Evolutionary conservation across 1,139 yeast genomes (phyloP), one percentile per base, ranked within the genome.

Genomic region (Neolecta irregularis): DNA sequence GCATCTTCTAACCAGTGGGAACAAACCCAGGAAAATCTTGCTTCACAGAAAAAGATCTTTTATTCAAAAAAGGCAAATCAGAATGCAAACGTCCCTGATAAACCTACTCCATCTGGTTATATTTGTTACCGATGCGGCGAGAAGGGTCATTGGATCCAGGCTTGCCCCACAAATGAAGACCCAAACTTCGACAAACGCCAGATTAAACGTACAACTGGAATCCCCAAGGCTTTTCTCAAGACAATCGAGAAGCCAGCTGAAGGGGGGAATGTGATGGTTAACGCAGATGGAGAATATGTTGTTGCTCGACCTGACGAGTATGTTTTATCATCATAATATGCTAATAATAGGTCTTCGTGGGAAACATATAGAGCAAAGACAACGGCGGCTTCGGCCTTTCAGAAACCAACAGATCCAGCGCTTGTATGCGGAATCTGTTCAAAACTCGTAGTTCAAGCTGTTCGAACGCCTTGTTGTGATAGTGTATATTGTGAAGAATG

Each of bases 51-150:
- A 3, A 54, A 65, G 21, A 54, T 60, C 8, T 55, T 49, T 35
- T n/a, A n/a, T n/a, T n/a, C n/a, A n/a, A n/a, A n/a, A n/a, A 42
- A 44, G 12, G 46, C 51, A 11, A 46, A 46, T 28, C 46, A 49
- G 6, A 48, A 46, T 30, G 48, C 47, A 12, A 48, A 47, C 13
- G 56, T 48, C 2, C 61, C 67, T 26, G 85, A 72, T 45, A 78
- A 75, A 45, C 71, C 78, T 5, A 94, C 95, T 3, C 98, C 98
- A 1, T 88, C 93, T 3, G 93, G 93, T 1, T 88, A 88, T 51
- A 76, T 85, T 52, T 88, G 98, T 55, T 85, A 88, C 55, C 67
- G 95, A 53, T 88, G 99, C 61, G 98, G 98, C 35, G 83, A 80
- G 33, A 80, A 83, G 55, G 94, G 48, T 26, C 99, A 88, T 55